Conservation (phyloP, 768 basidiomycete species). For the Lactifluus subvellereus region DNA sequence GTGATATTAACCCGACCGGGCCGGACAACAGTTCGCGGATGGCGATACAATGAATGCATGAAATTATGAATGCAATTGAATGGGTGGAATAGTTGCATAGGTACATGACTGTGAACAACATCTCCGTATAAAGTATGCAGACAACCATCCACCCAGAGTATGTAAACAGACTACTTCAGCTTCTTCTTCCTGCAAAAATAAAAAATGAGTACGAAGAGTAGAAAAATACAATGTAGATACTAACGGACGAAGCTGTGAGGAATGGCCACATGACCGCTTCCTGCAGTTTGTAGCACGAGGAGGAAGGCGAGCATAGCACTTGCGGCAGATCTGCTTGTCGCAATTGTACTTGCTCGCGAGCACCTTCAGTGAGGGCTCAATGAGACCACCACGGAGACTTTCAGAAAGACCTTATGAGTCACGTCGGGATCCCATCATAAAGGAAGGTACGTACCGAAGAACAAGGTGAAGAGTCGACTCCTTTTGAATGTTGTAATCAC, state of each 20-base stretch:
- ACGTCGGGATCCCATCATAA: neutral
- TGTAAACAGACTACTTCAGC: constrained; percentile 63
- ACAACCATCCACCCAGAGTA: constrained; percentile 1
- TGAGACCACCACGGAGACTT: constrained; percentile 96
- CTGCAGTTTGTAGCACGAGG: constrained; percentile 99
- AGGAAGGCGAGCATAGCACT: constrained; percentile 99
- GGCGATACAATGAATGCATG: neutral
- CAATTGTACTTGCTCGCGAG: constrained; percentile 98
- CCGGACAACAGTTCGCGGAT: neutral
- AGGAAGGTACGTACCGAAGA: constrained; percentile 61
- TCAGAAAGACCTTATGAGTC: constrained; percentile 13
- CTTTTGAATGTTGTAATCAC: constrained; percentile 98
- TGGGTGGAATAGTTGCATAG: constrained; percentile 5
- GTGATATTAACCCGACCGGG: neutral
- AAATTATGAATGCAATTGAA: neutral
- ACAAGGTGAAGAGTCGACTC: constrained; percentile 97
- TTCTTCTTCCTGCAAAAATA: constrained; percentile 75
- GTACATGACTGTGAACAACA: constrained; percentile 10
- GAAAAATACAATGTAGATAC: constrained; percentile 33
- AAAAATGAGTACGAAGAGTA: neutral
- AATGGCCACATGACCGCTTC: constrained; percentile 89
- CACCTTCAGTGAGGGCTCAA: constrained; percentile 97
- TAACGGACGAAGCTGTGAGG: constrained; percentile 86
- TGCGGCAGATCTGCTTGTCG: constrained; percentile 99
- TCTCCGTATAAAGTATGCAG: neutral